These are phyloP conservation scores for Aurantiochytrium sp. DNA, from an alignment of 108 stramenopile genomes.

Conservation along the genomic window DNA sequence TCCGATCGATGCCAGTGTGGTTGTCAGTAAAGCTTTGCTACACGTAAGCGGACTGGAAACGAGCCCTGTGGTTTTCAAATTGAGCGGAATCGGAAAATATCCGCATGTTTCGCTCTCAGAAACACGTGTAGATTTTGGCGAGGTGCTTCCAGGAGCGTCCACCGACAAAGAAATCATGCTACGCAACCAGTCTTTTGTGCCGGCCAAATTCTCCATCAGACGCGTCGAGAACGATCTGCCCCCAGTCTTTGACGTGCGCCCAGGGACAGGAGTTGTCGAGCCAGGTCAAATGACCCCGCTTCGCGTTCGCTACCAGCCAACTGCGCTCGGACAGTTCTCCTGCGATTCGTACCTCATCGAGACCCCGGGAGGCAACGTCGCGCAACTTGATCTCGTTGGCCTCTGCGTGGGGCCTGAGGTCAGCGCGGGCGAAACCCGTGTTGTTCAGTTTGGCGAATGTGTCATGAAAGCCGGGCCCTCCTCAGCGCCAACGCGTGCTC, in stretches of 20 bases:
- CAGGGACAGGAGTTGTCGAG: constrained; percentile 23
- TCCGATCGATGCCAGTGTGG: constrained; percentile 40
- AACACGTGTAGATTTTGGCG: constrained; percentile 37
- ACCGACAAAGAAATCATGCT: constrained; percentile 29
- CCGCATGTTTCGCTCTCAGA: constrained; percentile 34
- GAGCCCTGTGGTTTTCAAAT: not conserved
- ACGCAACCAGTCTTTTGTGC: constrained; percentile 47
- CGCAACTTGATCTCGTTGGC: not conserved
- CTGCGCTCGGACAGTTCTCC: constrained; percentile 34
- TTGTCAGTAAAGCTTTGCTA: constrained; percentile 35
- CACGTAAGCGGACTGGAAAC: constrained; percentile 36
- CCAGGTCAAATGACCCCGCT: constrained; percentile 34
- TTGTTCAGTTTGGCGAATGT: not conserved
- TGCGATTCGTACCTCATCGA: constrained; percentile 41
- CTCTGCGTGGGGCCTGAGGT: not conserved
- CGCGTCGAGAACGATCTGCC: constrained; percentile 45
- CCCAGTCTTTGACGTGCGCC: constrained; percentile 44
- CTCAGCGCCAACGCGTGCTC: not conserved
- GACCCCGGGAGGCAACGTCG: constrained; percentile 46
- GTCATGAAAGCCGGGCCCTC: not conserved
- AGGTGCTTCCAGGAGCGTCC: constrained; percentile 11
- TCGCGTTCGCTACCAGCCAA: constrained; percentile 26
- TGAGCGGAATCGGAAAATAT: constrained; percentile 41
- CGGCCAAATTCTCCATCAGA: constrained; percentile 32
- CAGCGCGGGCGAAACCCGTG: not conserved